Evolutionary conservation across 169 alveolate species (phyloP).

Genomic region (Plasmodium coatneyi): DNA sequence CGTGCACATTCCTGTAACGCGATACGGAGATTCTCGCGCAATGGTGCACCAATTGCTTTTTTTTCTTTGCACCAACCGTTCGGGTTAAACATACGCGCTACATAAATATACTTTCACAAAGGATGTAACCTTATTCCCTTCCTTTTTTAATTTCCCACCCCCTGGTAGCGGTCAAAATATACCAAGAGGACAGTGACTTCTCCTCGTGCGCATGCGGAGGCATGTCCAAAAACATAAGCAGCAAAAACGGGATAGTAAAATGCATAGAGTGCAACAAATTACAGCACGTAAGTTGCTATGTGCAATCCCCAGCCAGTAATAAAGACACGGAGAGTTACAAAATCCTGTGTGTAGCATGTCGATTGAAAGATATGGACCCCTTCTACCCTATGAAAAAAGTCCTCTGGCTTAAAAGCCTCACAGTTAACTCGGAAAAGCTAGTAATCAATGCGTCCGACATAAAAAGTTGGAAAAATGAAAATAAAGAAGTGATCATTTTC

Average conservation of each 20-base stretch:
- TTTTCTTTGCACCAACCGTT: background rate
- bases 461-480: slow-evolving; percentile 77
- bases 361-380: slow-evolving; percentile 82
- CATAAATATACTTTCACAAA: background rate
- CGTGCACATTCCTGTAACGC: background rate
- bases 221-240: slow-evolving; percentile 28
- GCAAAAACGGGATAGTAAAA: slow-evolving; percentile 56
- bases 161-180: slow-evolving; percentile 25
- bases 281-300: slow-evolving; percentile 67
- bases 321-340: slow-evolving; percentile 72
- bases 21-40: background rate
- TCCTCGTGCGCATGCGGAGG: slow-evolving; percentile 75
- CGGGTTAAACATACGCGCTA: background rate
- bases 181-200: slow-evolving; percentile 62
- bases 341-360: slow-evolving; percentile 83
- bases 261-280: slow-evolving; percentile 67
- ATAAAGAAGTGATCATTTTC: slow-evolving; percentile 78
- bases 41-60: background rate
- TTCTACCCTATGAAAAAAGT: slow-evolving; percentile 81
- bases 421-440: slow-evolving; percentile 64
- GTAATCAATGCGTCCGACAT: slow-evolving; percentile 75
- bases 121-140: background rate
- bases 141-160: background rate
- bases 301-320: slow-evolving; percentile 38
- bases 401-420: slow-evolving; percentile 80